Evolutionary conservation across 116 monocot genomes (phyloP).

Genomic region (Zostera marina): DNA sequence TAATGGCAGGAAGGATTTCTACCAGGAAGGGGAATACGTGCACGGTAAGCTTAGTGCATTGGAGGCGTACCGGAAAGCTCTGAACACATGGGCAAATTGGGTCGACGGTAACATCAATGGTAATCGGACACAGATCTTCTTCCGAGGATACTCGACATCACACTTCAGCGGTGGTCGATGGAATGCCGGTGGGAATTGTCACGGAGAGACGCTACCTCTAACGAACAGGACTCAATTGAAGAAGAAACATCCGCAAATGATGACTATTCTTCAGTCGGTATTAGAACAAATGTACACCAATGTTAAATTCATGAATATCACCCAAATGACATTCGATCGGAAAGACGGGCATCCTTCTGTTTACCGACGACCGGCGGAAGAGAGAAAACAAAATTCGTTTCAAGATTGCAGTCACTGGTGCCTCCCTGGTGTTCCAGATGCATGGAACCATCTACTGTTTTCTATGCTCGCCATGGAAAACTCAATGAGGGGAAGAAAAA

Average conservation of each 20-base stretch:
- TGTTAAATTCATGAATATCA: slow-evolving; percentile 56
- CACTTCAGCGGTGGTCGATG: slow-evolving; percentile 96
- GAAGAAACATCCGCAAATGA: slow-evolving; percentile 41
- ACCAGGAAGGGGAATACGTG: slow-evolving; percentile 69
- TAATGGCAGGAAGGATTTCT: slow-evolving; percentile 58
- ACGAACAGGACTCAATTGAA: slow-evolving; percentile 27
- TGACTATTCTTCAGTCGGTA: slow-evolving; percentile 46
- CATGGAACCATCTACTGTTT: background rate
- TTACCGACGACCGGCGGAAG: slow-evolving; percentile 44
- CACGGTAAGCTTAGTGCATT: slow-evolving; percentile 44
- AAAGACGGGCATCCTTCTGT: slow-evolving; percentile 84
- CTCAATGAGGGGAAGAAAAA: too few species aligned
- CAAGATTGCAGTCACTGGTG: slow-evolving; percentile 55
- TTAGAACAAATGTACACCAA: slow-evolving; percentile 50
- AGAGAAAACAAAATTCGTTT: slow-evolving; percentile 21
- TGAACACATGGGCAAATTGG: slow-evolving; percentile 83
- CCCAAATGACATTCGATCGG: slow-evolving; percentile 68
- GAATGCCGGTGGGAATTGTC: slow-evolving; percentile 79
- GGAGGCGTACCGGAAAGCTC: slow-evolving; percentile 76
- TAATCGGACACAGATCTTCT: slow-evolving; percentile 47
- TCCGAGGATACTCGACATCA: slow-evolving; percentile 78
- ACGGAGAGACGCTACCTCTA: slow-evolving; percentile 52
- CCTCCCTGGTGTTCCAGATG: too few species aligned
- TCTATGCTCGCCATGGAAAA: background rate
- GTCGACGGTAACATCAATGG: slow-evolving; percentile 62